Percentiles rank a stretch among this genome's conserved stretches.
Evolutionary conservation across 2,329 filamentous ascomycete genomes (phyloP).

Genomic region (Pyricularia pennisetigena): DNA sequence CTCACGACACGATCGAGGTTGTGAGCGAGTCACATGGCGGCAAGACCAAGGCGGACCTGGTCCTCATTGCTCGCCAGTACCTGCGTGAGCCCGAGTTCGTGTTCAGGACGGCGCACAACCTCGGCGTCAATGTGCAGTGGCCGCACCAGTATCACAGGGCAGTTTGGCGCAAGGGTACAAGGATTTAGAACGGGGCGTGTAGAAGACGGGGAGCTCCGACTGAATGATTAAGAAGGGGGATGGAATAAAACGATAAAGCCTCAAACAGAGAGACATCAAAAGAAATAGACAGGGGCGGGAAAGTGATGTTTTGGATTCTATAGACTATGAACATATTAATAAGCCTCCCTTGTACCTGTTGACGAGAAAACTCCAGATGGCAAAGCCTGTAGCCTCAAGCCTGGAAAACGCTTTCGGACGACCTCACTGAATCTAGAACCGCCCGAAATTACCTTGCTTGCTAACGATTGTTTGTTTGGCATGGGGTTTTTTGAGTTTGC

Average conservation of each 20-base stretch:
- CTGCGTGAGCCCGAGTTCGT: constrained; percentile 75
- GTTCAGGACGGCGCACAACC: constrained; percentile 59
- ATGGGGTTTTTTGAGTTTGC: too few relatives aligned
- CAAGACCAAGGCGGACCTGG: constrained; percentile 52
- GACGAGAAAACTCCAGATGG: too few relatives aligned
- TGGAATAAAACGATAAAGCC: not conserved
- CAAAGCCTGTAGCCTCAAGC: too few relatives aligned
- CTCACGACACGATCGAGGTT: constrained; percentile 29
- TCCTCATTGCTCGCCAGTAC: constrained; percentile 65
- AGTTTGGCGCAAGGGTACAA: constrained; percentile 8
- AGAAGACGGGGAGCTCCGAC: not conserved
- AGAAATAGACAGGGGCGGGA: too few relatives aligned
- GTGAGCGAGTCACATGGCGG: constrained; percentile 24
- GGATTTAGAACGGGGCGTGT: constrained; percentile 4
- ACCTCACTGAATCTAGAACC: too few relatives aligned
- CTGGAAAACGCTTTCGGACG: too few relatives aligned
- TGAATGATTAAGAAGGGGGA: not conserved
- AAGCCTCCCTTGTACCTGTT: too few relatives aligned
- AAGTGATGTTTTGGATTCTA: too few relatives aligned
- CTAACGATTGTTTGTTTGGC: too few relatives aligned
- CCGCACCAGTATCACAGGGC: constrained; percentile 53
- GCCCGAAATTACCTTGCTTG: too few relatives aligned
- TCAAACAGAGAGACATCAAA: too few relatives aligned
- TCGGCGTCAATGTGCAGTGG: constrained; percentile 62
- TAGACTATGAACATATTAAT: too few relatives aligned